Base-by-base conservation (phyloP, 352 stramenopile species). In the Pythium utonaiense region DNA sequence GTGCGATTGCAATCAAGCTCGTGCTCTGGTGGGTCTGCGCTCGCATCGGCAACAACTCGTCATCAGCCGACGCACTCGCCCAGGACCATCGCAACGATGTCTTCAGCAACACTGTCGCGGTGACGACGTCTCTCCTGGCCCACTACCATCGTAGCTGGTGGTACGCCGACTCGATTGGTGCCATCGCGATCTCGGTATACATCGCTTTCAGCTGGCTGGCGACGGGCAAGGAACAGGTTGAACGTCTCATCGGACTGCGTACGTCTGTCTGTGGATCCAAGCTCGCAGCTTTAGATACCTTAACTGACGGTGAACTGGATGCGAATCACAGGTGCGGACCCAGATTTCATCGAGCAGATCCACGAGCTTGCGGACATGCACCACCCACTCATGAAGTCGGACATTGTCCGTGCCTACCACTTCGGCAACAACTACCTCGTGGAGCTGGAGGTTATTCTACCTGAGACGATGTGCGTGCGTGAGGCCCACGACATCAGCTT, bases 21-120 rank as follows among this genome's bases (percentile, higher is more conserved):
- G 38, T 76, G 12, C 68, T 97, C 12, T 97, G 85, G 84, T 77
- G 84, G 30, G 53, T 93, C 45, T 97, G 87, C 60, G 49, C 67
- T 19, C 80, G 83, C 53, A 92, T 95, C 47, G 75, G 70, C 10
- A 66, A 44, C 8, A 72, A 83, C 22, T 95, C 85, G 17, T 73
- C 83, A 5, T 91, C 83, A 16, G 83, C 83, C 9, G 80, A 84
- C 28, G 85, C 85, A 8, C 62, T 95, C 41, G 83, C 85, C 3
- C 85, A 98, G 85, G 96, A 99, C 78, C 96, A 99, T 64, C 96
- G 91, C 65, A 99, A 99, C 74, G 96, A 99, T 70, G 92, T 96
- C 41, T 86, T 98, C 22, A 96, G 80, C 67, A 99, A 99, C 60
- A 74, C 66, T 9, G 84, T 98, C 1, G 95, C 95, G 3, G 86